These are phyloP conservation scores for Axilococcus clingmanii DNA, from an alignment of 139 green algal species.

Conservation along the genomic window DNA sequence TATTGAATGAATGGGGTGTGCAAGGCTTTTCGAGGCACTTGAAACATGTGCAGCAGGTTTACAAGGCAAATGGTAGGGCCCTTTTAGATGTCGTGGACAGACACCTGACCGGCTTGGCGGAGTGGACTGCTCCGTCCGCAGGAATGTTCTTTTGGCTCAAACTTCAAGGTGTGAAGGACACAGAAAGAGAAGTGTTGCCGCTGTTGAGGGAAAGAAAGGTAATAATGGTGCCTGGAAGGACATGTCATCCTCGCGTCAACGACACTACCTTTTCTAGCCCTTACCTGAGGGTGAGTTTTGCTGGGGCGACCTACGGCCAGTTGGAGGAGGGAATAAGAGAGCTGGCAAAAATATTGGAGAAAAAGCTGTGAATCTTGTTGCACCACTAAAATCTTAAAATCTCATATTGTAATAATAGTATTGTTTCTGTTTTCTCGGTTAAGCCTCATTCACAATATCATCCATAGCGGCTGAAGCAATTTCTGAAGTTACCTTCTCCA, in stretches of 20 bases:
- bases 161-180: not conserved
- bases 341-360: too few relatives aligned
- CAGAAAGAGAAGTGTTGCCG: not conserved
- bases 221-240: not conserved
- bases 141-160: slow-evolving; percentile 34
- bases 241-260: not conserved
- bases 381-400: too few relatives aligned
- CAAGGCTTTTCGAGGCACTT: slow-evolving; percentile 32
- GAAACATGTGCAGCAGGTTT: slow-evolving; percentile 26
- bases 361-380: too few relatives aligned
- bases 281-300: too few relatives aligned
- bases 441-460: too few relatives aligned
- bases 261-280: not conserved
- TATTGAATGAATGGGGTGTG: slow-evolving; percentile 27
- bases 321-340: too few relatives aligned
- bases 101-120: slow-evolving; percentile 13
- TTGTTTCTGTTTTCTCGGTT: too few relatives aligned
- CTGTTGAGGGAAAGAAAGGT: not conserved
- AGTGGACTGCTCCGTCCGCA: slow-evolving; percentile 22
- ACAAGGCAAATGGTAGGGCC: slow-evolving; percentile 14
- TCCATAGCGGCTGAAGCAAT: too few relatives aligned
- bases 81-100: slow-evolving; percentile 10
- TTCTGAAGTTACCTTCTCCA: slow-evolving; percentile 83
- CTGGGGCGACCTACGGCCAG: too few relatives aligned
- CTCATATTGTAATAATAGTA: too few relatives aligned